Base-by-base conservation (phyloP, 1,139 yeast species). In the Pichiaceae sp. region DNA sequence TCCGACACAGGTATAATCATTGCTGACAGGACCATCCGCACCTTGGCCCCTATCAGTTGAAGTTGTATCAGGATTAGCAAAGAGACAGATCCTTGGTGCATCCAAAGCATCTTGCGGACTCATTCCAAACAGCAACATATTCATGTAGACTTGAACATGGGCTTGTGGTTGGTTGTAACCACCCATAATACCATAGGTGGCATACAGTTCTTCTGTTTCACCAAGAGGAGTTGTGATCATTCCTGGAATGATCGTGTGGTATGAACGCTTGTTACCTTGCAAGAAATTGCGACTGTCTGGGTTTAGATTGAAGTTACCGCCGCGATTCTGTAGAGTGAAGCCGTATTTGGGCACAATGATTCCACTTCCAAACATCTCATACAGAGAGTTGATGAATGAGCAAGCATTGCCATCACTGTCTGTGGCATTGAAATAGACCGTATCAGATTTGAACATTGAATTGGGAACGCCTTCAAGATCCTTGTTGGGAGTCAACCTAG, bases 121-220 rank as follows among this genome's bases (percentile, higher is more conserved):
- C 54, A 78, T 60, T 0, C 77, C 76, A 56, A 78, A 84, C 11
- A 78, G 53, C 2, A 72, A 52, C 64, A 84, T 56, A 54, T 84
- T 84, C 43, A 81, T 57, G 26, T 75, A 78, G 38, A 82, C 89
- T 52, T 83, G 91, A 3, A 84, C 78, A 48, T 84, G 95, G 2
- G 91, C 89, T 45, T 81, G 86, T 2, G 94, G 94, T 54, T 84
- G 95, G 64, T 80, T 83, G 60, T 77, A 84, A 0, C 91, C 95
- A 17, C 95, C 95, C 89, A 83, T 84, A 47, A 82, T 84, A 26
- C 94, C 95, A 50, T 73, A 81, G 3, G 82, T 64, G 0, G 89
- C 89, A 53, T 69, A 79, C 20, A 84, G 60, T 4, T 63, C 64
- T 29, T 63, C 66, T 19, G 45, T 49, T 4, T 63, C 63, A 18